These are phyloP conservation scores for Eucommia ulmoides DNA, from an alignment of 257 asterid species.

Conservation along the genomic window DNA sequence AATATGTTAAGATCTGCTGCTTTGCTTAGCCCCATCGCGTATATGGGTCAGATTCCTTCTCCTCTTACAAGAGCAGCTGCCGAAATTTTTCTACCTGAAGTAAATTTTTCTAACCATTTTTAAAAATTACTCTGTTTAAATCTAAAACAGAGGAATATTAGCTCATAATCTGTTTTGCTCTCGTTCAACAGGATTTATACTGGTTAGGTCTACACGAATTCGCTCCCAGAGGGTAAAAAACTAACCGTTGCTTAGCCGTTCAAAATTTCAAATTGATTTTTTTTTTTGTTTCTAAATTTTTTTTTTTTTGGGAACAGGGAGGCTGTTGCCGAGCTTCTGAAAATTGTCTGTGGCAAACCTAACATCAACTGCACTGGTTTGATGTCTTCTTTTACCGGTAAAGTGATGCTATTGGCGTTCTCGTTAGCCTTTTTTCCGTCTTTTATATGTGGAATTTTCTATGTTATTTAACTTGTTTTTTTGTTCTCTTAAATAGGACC, in stretches of 20 bases:
- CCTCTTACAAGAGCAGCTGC: conserved; percentile 44
- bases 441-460: no score
- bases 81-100: conserved; percentile 43
- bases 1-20: conserved; percentile 47
- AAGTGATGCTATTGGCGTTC: no score
- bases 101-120: conserved; percentile 3
- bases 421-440: no score
- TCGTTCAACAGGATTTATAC: conserved; percentile 25
- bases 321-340: conserved; percentile 40
- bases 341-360: conserved; percentile 34
- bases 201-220: conserved; percentile 58
- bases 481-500: conserved; percentile 25
- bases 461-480: background rate
- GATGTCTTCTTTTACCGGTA: conserved; percentile 44
- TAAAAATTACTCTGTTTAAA: background rate
- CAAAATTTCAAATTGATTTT: background rate
- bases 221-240: conserved; percentile 41
- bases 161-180: background rate
- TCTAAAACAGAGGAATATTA: background rate
- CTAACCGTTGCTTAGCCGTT: background rate
- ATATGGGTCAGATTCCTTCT: conserved; percentile 50
- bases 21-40: conserved; percentile 66
- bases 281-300: background rate
- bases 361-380: conserved; percentile 37
- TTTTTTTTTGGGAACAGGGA: conserved; percentile 23